Conservation (phyloP, 495 filamentous ascomycete genomes). For the Penicillium diatomitis region DNA sequence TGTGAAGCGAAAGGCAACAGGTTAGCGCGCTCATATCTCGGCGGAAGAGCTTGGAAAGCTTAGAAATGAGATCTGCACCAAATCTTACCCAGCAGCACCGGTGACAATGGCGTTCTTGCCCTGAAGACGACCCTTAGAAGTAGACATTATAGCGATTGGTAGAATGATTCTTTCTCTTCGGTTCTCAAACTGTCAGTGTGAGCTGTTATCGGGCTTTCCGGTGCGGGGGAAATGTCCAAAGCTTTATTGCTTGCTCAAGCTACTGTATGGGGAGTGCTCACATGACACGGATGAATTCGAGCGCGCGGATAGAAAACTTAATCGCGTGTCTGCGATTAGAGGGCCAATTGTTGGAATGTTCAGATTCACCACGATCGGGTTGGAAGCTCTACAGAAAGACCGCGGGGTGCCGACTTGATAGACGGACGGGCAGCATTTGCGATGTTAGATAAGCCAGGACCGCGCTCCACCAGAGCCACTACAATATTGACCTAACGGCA, state of each 20-base stretch:
- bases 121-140: slow-evolving; percentile 50
- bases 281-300: background rate
- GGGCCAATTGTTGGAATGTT: no score
- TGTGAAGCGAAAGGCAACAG: background rate
- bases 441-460: background rate
- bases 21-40: background rate
- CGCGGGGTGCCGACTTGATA: background rate
- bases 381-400: background rate
- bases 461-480: background rate
- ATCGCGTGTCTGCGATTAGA: no score
- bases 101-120: slow-evolving; percentile 94
- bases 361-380: background rate
- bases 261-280: background rate
- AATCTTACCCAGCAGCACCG: slow-evolving; percentile 75
- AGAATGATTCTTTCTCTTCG: background rate
- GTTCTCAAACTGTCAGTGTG: slow-evolving; percentile 3
- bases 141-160: slow-evolving; percentile 4
- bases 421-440: background rate
- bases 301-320: background rate
- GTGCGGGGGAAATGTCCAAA: background rate
- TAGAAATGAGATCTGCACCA: slow-evolving; percentile 2
- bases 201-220: background rate
- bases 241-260: background rate
- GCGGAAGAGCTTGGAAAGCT: background rate
- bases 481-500: no score